Percentiles rank a stretch among this genome's conserved stretches.
phyloP scores from a whole-genome alignment of 495 filamentous ascomycete species.

The Hamigera avellanea region DNA sequence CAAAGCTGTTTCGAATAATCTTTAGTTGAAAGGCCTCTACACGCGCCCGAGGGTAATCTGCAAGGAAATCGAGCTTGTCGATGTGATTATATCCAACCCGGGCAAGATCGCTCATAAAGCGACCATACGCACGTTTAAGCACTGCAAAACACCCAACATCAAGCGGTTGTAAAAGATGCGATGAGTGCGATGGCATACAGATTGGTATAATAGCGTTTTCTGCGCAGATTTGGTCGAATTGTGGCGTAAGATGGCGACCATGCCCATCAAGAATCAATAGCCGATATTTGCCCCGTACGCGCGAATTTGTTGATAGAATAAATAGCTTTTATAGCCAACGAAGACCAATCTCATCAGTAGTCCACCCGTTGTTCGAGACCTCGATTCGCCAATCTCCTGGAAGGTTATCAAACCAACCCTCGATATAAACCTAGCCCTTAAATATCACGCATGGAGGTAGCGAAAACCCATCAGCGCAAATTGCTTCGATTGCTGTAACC shows the following conservation, averaged over 20 bases:
- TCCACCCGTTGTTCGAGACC: neutral
- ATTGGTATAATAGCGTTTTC: conserved; percentile 4
- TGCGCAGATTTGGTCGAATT: conserved; percentile 5
- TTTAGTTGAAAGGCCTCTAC: no score
- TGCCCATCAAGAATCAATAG: conserved; percentile 12
- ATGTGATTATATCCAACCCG: no score
- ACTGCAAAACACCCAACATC: conserved; percentile 9
- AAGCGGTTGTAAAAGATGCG: conserved; percentile 15
- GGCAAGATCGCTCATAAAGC: no score
- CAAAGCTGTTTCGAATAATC: no score
- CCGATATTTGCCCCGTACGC: conserved; percentile 1
- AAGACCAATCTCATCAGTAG: neutral
- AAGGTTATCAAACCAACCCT: neutral
- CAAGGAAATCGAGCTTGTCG: no score
- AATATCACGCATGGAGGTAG: neutral
- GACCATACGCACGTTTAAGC: no score
- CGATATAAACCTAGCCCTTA: neutral
- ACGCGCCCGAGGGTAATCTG: no score
- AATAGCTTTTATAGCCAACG: neutral
- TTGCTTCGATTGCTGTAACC: neutral
- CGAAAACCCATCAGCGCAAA: neutral
- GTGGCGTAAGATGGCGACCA: conserved; percentile 5
- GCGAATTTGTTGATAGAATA: neutral
- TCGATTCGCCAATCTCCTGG: neutral
- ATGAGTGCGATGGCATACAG: conserved; percentile 15